A percentile compares a stretch with the other conserved stretches of the same genome.
Conservation (phyloP, 768 basidiomycete species). For the Hysterangium stoloniferum region DNA sequence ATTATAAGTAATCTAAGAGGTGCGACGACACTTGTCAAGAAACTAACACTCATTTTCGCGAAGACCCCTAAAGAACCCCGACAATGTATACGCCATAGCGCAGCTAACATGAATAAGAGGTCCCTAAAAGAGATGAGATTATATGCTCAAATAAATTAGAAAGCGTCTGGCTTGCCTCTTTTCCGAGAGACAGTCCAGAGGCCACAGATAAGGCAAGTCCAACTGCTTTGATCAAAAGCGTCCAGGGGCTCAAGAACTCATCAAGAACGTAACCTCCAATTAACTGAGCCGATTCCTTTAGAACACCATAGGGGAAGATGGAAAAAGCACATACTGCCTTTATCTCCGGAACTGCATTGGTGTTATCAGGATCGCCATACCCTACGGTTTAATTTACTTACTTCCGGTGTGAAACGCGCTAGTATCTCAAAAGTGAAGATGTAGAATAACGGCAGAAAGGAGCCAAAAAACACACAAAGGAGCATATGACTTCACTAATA, state of each 20-base stretch:
- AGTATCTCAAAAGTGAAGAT: background rate
- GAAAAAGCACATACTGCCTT: constrained; percentile 47
- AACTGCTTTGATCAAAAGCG: constrained; percentile 74
- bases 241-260: constrained; percentile 80
- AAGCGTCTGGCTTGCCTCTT: constrained; percentile 51
- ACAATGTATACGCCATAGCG: constrained; percentile 69
- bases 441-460: constrained; percentile 1
- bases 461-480: constrained; percentile 46
- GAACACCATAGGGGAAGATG: background rate
- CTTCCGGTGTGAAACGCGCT: constrained; percentile 79
- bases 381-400: constrained; percentile 29
- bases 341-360: constrained; percentile 58
- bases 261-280: constrained; percentile 82
- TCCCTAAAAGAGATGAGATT: constrained; percentile 35
- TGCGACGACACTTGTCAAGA: background rate
- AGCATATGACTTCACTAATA: constrained; percentile 57
- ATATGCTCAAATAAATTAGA: constrained; percentile 9
- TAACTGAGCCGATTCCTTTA: constrained; percentile 37
- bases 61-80: constrained; percentile 60
- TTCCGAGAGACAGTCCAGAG: constrained; percentile 77
- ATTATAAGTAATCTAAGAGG: background rate
- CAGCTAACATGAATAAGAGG: constrained; percentile 82
- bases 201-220: constrained; percentile 80
- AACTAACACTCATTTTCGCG: constrained; percentile 65
- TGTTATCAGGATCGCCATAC: background rate